These are phyloP conservation scores for Paspalum notatum DNA, from an alignment of 176 grass and related monocot genomes.

Conservation along the genomic window DNA sequence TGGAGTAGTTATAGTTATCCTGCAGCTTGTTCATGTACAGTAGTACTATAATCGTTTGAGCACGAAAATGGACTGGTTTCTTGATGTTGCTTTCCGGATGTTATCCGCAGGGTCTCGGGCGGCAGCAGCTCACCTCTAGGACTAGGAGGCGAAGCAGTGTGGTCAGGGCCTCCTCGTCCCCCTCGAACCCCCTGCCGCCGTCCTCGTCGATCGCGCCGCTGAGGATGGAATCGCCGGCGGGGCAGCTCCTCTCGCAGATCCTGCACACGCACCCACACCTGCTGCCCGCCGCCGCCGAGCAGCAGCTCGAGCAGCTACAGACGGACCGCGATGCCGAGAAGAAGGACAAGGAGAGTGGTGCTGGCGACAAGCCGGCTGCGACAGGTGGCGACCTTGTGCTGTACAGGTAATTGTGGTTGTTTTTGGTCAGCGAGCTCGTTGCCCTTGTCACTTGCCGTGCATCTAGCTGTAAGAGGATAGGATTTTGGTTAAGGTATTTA, in stretches of 20 bases:
- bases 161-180: slow-evolving; percentile 58
- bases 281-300: slow-evolving; percentile 80
- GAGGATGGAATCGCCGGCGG: slow-evolving; percentile 81
- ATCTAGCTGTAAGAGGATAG: slow-evolving; percentile 14
- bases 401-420: slow-evolving; percentile 68
- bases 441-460: slow-evolving; percentile 22
- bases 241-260: slow-evolving; percentile 90
- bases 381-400: slow-evolving; percentile 77
- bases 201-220: slow-evolving; percentile 81
- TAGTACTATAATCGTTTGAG: no score
- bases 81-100: background rate
- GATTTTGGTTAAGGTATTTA: slow-evolving; percentile 23
- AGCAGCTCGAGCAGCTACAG: slow-evolving; percentile 94
- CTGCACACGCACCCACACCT: slow-evolving; percentile 88
- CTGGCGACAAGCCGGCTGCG: slow-evolving; percentile 52
- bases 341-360: slow-evolving; percentile 40
- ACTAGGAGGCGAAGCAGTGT: slow-evolving; percentile 46
- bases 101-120: slow-evolving; percentile 58
- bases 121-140: slow-evolving; percentile 38
- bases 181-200: slow-evolving; percentile 50
- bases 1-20: background rate
- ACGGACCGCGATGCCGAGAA: slow-evolving; percentile 57
- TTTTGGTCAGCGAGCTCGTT: background rate
- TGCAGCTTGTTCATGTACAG: background rate
- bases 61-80: slow-evolving; percentile 8